Base-by-base conservation (phyloP, 495 filamentous ascomycete species). In the Annulohypoxylon maeteangense region DNA sequence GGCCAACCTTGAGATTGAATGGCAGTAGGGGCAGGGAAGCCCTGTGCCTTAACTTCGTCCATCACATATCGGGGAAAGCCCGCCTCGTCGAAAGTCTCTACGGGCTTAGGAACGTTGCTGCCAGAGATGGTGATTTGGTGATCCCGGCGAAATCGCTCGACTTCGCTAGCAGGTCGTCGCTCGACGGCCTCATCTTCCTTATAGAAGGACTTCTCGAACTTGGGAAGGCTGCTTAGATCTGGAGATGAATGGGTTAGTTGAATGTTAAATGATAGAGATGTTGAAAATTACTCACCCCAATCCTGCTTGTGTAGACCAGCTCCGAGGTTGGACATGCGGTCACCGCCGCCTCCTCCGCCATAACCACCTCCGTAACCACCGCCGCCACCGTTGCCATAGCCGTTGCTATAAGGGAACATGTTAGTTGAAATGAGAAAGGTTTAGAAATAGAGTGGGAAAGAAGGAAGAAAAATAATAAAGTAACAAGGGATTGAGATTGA, bases 1-100 rank as follows among this genome's bases (percentile, higher is more conserved):
- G 95, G 95, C 95, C 95, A 99, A 71, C 95, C 96, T 80, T 98
- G 95, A 59, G 96, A 93, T 82, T 99, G 95, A 76, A 99, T 99
- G 58, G 96, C 89, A 47, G 95, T 98, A 32, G 95, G 95, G 48
- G 90, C 89, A 51, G 89, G 84, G 80, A 99, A 99, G 23, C 95
- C 95, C 83, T 98, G 94, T 51, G 94, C 91, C 87, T 98, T 98
- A 75, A 99, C 95, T 80, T 99, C 95, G 76, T 90, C 92, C 90
- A 99, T 92, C 47, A 99, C 95, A 78, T 99, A 99, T 64, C 88
- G 87, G 25, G 95, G 95, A 83, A 99, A 99, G 6, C 93, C 93
- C 77, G 95, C 95, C 83, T 99, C 95, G 74, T 99, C 96, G 79
- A 99, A 99, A 51, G 89, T 95, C 79, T 97, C 89, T 47, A 99